Evolutionary conservation across 2,329 filamentous ascomycete species (phyloP).

Genomic region (Plenodomus lindquistii): DNA sequence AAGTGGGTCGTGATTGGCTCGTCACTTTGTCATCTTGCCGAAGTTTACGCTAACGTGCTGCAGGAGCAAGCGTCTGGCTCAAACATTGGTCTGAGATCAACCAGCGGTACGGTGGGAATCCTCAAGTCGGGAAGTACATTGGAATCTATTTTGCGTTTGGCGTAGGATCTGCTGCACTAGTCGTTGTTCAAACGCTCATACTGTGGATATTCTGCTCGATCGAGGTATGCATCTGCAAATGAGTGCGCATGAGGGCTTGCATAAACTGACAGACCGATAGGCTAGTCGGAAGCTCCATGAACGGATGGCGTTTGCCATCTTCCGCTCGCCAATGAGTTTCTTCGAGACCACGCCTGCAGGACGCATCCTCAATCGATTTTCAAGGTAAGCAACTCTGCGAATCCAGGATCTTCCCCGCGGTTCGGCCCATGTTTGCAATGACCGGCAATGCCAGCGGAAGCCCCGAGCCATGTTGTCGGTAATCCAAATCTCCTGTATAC

Average conservation of each 20-base stretch:
- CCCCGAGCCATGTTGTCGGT: not conserved
- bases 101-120: constrained; percentile 67
- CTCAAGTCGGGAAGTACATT: constrained; percentile 83
- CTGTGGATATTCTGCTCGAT: constrained; percentile 99
- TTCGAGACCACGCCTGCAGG: constrained; percentile 97
- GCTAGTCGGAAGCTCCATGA: constrained; percentile 96
- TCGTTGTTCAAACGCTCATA: constrained; percentile 89
- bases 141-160: constrained; percentile 96
- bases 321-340: constrained; percentile 97
- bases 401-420: constrained; percentile 5
- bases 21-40: constrained; percentile 21
- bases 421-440: constrained; percentile 9
- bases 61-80: constrained; percentile 85
- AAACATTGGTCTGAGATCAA: constrained; percentile 91
- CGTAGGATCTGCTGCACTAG: constrained; percentile 79
- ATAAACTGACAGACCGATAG: constrained; percentile 49
- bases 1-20: constrained; percentile 41
- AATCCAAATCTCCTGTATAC: not conserved
- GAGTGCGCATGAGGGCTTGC: constrained; percentile 2
- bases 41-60: constrained; percentile 26
- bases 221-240: constrained; percentile 64
- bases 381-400: constrained; percentile 63
- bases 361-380: constrained; percentile 96
- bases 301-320: constrained; percentile 95
- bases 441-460: not conserved